phyloP scores from a whole-genome alignment of 768 basidiomycete species.

The Mycena floridula region DNA sequence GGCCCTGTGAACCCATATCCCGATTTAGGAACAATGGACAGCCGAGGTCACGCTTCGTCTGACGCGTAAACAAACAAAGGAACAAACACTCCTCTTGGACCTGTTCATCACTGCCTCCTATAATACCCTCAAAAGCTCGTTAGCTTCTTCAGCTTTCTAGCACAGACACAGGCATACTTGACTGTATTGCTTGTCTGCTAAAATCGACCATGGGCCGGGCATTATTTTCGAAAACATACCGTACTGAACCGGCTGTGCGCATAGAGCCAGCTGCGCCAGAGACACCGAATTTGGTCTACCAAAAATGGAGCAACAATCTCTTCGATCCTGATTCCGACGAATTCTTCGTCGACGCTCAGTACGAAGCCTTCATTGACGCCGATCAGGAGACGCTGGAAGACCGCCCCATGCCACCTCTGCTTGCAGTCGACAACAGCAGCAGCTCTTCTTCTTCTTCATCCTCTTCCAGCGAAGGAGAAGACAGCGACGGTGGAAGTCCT shows the following conservation, averaged over 20 bases:
- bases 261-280: background rate
- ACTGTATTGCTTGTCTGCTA: background rate
- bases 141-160: background rate
- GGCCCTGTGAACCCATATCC: too few relatives aligned
- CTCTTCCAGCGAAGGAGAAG: conserved; percentile 33
- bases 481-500: conserved; percentile 43
- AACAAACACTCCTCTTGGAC: too few relatives aligned
- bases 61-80: too few relatives aligned
- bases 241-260: background rate
- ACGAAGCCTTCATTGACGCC: conserved; percentile 33
- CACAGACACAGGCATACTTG: background rate
- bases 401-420: background rate
- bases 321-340: conserved; percentile 49
- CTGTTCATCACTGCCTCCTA: too few relatives aligned
- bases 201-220: background rate
- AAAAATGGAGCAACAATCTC: conserved; percentile 19
- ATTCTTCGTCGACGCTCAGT: conserved; percentile 36
- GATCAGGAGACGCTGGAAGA: background rate
- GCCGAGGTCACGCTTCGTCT: too few relatives aligned
- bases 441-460: conserved; percentile 33
- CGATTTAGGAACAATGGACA: too few relatives aligned
- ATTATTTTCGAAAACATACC: background rate
- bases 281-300: background rate
- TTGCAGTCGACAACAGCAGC: conserved; percentile 19
- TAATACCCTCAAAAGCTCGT: background rate